phyloP scores from a whole-genome alignment of 2,329 filamentous ascomycete species.

The Alternaria sp. region DNA sequence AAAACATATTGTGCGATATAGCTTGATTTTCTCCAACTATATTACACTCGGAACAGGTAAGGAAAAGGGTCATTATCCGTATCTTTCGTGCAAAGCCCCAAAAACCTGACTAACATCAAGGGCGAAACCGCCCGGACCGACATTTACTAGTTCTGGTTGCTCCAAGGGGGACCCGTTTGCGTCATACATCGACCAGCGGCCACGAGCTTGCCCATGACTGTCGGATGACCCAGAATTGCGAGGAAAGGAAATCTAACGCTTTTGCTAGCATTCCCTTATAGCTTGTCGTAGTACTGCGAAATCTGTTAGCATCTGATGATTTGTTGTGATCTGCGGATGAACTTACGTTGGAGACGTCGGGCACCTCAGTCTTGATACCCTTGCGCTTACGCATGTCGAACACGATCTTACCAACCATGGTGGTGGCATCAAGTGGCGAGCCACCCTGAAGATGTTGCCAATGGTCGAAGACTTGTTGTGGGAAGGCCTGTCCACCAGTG shows the following conservation, averaged over 20 bases:
- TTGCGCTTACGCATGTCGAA: conserved; percentile 96
- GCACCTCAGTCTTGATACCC: conserved; percentile 97
- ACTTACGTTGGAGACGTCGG: conserved; percentile 95
- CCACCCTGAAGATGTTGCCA: conserved; percentile 97
- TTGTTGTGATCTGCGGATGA: background rate
- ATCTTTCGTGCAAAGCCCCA: conserved; percentile 41
- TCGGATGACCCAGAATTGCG: conserved; percentile 43
- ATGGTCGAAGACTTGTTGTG: conserved; percentile 98
- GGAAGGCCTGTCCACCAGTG: conserved; percentile 98
- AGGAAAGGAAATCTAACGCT: conserved; percentile 55
- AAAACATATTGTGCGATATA: conserved; percentile 34
- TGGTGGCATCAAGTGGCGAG: conserved; percentile 82
- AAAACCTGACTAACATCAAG: conserved; percentile 39
- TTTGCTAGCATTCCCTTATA: conserved; percentile 69
- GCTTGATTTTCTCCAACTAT: conserved; percentile 45
- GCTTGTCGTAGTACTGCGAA: conserved; percentile 95
- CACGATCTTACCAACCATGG: conserved; percentile 85
- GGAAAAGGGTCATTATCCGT: conserved; percentile 48
- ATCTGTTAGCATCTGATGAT: conserved; percentile 49
- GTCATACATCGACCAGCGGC: conserved; percentile 45
- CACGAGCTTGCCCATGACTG: conserved; percentile 47
- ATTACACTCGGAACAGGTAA: conserved; percentile 48
- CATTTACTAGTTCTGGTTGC: conserved; percentile 47
- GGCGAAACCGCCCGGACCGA: conserved; percentile 47
- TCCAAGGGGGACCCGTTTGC: conserved; percentile 42